phyloP scores from a whole-genome alignment of 2,329 filamentous ascomycete species.

The Aspergillus flavus region DNA sequence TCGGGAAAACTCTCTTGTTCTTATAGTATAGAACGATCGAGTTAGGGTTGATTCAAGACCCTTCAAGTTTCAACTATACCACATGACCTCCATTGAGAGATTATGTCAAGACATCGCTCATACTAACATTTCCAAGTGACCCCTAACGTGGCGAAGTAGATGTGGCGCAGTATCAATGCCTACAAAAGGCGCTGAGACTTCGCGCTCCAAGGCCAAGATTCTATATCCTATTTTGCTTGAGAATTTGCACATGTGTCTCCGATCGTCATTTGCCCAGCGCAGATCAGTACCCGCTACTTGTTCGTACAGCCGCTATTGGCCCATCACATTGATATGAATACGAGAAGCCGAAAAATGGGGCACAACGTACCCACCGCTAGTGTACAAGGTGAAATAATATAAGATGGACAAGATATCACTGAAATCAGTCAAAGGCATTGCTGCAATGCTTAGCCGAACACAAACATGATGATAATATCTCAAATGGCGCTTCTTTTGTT shows the following conservation, averaged over 20 bases:
- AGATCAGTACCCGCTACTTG: not conserved
- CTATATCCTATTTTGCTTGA: not conserved
- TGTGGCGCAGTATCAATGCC: not conserved
- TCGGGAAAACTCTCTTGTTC: not conserved
- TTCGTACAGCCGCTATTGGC: not conserved
- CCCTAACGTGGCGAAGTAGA: not conserved
- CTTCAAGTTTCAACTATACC: too few relatives aligned
- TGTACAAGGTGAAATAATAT: not conserved
- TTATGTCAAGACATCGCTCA: not conserved
- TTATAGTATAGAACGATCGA: not conserved
- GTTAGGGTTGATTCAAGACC: not conserved
- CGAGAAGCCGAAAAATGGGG: not conserved
- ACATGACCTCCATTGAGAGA: too few relatives aligned
- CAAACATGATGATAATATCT: not conserved
- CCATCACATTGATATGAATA: not conserved
- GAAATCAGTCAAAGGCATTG: not conserved
- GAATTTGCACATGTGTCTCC: not conserved
- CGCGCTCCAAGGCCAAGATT: not conserved
- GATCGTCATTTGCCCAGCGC: not conserved
- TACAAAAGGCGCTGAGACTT: not conserved
- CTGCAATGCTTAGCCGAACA: not conserved
- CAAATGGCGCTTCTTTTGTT: not conserved
- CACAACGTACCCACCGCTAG: not conserved
- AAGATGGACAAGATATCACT: not conserved
- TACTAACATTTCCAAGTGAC: not conserved